phyloP scores from a whole-genome alignment of 2,329 filamentous ascomycete genomes.

The Hypoxylon sp. region DNA sequence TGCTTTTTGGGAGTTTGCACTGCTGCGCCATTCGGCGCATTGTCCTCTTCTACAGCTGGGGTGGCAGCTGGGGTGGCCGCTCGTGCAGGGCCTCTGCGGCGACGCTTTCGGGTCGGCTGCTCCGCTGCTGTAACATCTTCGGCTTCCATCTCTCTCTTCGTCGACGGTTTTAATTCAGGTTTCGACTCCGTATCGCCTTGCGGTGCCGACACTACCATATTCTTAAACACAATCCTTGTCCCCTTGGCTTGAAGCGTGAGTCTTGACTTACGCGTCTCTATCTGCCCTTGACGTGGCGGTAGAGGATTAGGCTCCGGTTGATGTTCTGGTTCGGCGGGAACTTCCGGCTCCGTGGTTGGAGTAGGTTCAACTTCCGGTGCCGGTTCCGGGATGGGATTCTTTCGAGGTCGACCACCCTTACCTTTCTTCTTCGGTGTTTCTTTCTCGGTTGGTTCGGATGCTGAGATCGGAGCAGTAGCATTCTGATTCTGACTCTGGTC shows the following conservation, averaged over 20 bases:
- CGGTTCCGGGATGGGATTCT: conserved; percentile 45
- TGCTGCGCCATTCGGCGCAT: conserved; percentile 32
- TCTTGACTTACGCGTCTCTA: conserved; percentile 20
- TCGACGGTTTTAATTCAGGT: conserved; percentile 23
- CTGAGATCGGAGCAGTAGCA: conserved; percentile 20
- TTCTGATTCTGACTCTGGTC: conserved; percentile 7
- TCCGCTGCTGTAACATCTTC: conserved; percentile 25
- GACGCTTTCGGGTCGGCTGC: conserved; percentile 48
- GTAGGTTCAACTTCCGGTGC: conserved; percentile 39
- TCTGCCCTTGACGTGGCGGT: not conserved
- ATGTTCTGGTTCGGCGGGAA: conserved; percentile 8
- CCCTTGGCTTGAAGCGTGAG: conserved; percentile 25
- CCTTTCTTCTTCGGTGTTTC: conserved; percentile 50
- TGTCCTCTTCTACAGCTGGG: conserved; percentile 31
- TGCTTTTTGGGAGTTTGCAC: conserved; percentile 28
- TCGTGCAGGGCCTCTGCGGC: conserved; percentile 38
- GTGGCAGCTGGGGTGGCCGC: not conserved
- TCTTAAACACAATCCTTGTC: not conserved
- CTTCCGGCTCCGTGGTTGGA: conserved; percentile 29
- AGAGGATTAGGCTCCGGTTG: conserved; percentile 10
- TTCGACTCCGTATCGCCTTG: conserved; percentile 3
- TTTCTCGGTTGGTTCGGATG: conserved; percentile 38
- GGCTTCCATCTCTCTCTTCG: conserved; percentile 28
- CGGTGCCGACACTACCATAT: not conserved
- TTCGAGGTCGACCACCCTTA: conserved; percentile 51